Conservation (phyloP, 106 monocot genomes). For the Dendrobium chrysotoxum region DNA sequence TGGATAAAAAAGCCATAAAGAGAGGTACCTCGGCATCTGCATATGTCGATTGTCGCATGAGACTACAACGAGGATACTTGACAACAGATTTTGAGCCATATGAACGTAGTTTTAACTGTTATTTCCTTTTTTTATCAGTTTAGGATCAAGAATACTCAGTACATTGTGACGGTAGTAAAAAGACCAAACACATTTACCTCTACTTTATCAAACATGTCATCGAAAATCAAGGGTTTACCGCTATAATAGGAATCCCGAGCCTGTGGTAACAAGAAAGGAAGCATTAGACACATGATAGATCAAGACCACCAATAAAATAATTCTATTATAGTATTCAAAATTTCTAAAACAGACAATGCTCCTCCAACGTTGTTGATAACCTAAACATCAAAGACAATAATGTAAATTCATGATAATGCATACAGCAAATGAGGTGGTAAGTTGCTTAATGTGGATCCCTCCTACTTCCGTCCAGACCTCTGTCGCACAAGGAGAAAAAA, state of each 20-base stretch:
- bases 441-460: no score
- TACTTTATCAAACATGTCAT: conserved; percentile 99
- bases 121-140: background rate
- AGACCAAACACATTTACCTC: conserved; percentile 42
- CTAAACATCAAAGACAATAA: no score
- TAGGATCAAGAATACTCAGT: background rate
- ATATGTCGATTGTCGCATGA: conserved; percentile 76
- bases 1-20: background rate
- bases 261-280: conserved; percentile 19
- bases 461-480: no score
- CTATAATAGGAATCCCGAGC: conserved; percentile 96
- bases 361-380: no score
- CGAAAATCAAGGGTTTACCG: conserved; percentile 81
- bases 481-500: no score
- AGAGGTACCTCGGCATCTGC: conserved; percentile 89
- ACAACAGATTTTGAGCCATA: conserved; percentile 89
- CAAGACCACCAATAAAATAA: background rate
- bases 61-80: conserved; percentile 95
- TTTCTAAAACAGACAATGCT: no score
- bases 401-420: no score
- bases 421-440: no score
- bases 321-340: background rate
- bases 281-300: background rate
- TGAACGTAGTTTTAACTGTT: conserved; percentile 75
- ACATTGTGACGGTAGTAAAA: background rate